phyloP scores from a whole-genome alignment of 371 early-diverging fungal genomes.

The Batrachochytrium dendrobatidis region DNA sequence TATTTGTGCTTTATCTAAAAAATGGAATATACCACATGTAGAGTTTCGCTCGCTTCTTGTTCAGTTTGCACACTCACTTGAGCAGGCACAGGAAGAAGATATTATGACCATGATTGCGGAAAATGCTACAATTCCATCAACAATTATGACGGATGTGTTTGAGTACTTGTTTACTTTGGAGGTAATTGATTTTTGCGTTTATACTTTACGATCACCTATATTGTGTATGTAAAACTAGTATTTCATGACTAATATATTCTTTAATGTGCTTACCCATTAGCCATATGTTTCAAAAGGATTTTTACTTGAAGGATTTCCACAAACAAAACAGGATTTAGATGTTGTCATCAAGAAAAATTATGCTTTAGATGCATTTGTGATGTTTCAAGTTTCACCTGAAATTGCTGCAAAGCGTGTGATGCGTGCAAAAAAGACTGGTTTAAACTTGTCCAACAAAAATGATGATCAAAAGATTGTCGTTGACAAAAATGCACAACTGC shows the following conservation, averaged over 20 bases:
- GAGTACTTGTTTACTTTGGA: not conserved
- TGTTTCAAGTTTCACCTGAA: constrained; percentile 29
- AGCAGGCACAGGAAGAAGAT: not conserved
- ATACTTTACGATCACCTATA: not conserved
- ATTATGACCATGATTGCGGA: not conserved
- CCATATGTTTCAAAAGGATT: constrained; percentile 37
- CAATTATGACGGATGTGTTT: not conserved
- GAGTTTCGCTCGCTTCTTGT: constrained; percentile 14
- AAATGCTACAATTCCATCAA: not conserved
- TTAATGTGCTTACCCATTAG: too few relatives aligned
- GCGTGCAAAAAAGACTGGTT: not conserved
- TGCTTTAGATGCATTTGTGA: constrained; percentile 33
- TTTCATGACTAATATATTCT: not conserved
- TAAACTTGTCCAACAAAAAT: not conserved
- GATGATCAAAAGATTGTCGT: not conserved
- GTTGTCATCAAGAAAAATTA: constrained; percentile 27
- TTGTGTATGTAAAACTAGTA: not conserved
- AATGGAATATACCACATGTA: constrained; percentile 17
- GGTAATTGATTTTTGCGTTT: not conserved
- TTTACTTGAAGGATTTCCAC: constrained; percentile 37
- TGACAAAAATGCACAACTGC: too few relatives aligned
- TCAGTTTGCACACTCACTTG: constrained; percentile 14
- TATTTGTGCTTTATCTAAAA: constrained; percentile 12
- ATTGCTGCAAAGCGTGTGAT: constrained; percentile 30
- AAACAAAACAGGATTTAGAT: constrained; percentile 33